Base-by-base conservation (phyloP, 495 filamentous ascomycete genomes). In the Penicillium taxi region DNA sequence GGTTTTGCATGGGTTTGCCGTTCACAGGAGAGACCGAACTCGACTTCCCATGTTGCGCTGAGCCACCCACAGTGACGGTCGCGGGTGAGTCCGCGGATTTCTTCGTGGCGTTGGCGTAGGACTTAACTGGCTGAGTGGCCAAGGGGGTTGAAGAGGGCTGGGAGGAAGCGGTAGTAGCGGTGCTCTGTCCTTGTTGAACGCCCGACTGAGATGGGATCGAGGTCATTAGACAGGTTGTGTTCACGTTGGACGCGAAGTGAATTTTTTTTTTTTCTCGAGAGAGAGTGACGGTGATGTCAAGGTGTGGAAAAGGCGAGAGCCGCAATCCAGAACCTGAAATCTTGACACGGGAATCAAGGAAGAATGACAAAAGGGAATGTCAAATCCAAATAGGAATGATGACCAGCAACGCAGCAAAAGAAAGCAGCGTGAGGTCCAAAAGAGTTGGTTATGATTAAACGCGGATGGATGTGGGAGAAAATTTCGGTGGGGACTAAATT, bases 21-120 rank as follows among this genome's bases (percentile, higher is more conserved):
- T 90, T 95, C 74, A 90, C 74, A 55, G 84, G 75, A 68, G 84
- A 80, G 51, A 75, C 71, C 32, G 82, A 79, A 48, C 71, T 70
- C 63, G 78, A 71, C 67, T 91, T 91, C 59, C 81, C 86, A 93
- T 91, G 81, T 61, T 87, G 76, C 52, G 75, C 72, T 51, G 81
- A 70, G 43, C 77, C 79, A 53, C 77, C 82, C 63, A 81, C 81
- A 67, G 79, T 80, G 67, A 78, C 72, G 56, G 69, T 64, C 53
- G 66, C 65, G 44, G 68, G 59, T 46, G 82, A 77, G 67, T 81
- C 79, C 70, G 81, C 77, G 63, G 80, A 73, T 74, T 84, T 90
- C 71, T 87, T 88, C 54, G 78, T 81, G 66, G 85, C 83, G 70
- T 59, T 73, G 53, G 78, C 78, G 75, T 81, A 80, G 44, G 76